Percentiles rank a stretch among this genome's conserved stretches.
Evolutionary conservation across 257 asterid genomes (phyloP).

Genomic region (Cynanchum wilfordii): DNA sequence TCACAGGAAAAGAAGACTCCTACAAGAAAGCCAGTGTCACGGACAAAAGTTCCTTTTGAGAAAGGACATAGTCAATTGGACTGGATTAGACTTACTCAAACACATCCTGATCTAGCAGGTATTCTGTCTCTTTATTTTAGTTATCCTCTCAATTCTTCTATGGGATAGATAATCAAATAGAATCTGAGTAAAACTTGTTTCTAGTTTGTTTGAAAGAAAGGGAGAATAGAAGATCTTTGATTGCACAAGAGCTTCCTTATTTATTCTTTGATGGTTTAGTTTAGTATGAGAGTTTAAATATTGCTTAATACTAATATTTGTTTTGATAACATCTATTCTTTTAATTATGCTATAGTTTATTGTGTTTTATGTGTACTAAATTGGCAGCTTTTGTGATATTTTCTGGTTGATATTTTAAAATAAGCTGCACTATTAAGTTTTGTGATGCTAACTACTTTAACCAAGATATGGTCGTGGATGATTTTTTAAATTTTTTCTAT

Average conservation of each 20-base stretch:
- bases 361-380: neutral
- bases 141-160: neutral
- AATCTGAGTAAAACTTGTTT: neutral
- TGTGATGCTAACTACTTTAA: neutral
- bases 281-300: neutral
- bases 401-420: neutral
- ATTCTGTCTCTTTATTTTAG: constrained; percentile 4
- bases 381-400: neutral
- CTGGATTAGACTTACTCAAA: constrained; percentile 76
- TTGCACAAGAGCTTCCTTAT: neutral
- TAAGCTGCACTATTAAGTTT: neutral
- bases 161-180: neutral
- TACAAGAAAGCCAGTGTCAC: constrained; percentile 36
- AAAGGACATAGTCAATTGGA: constrained; percentile 78
- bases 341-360: constrained; percentile 1
- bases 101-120: constrained; percentile 85
- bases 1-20: constrained; percentile 30
- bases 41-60: constrained; percentile 75
- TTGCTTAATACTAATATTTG: neutral
- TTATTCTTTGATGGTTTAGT: neutral
- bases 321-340: neutral
- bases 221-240: neutral
- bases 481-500: too few relatives aligned
- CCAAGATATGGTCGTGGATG: neutral
- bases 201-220: neutral